A percentile compares a stretch with the other conserved stretches of the same genome.
Conservation (phyloP, 2,329 filamentous ascomycete genomes). For the Juglanconis oblonga region DNA sequence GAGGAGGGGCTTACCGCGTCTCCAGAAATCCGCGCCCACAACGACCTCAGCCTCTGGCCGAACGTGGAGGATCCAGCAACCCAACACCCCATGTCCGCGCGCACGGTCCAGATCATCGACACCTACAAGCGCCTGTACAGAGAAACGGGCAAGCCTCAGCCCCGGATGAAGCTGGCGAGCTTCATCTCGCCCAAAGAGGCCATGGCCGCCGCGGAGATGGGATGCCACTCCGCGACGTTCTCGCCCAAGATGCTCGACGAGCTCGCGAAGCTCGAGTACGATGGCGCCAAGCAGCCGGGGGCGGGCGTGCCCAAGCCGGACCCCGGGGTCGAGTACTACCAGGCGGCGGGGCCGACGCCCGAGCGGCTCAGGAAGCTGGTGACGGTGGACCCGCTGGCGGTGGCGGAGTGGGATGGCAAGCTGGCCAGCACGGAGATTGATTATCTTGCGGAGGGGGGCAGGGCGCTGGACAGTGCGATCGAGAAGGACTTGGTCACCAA, state of each 20-base stretch:
- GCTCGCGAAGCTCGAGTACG: slow-evolving; percentile 36
- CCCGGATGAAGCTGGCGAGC: slow-evolving; percentile 45
- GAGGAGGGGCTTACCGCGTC: background rate
- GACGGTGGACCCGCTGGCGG: slow-evolving; percentile 37
- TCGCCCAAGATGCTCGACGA: slow-evolving; percentile 35
- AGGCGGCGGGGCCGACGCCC: slow-evolving; percentile 30
- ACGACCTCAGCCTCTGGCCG: slow-evolving; percentile 42
- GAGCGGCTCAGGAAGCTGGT: slow-evolving; percentile 33
- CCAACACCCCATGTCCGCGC: slow-evolving; percentile 44
- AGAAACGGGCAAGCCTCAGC: slow-evolving; percentile 46
- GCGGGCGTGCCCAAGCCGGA: slow-evolving; percentile 36
- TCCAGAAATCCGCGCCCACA: slow-evolving; percentile 41
- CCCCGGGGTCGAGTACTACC: slow-evolving; percentile 32
- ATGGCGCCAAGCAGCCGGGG: slow-evolving; percentile 34
- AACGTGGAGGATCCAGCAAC: slow-evolving; percentile 43
- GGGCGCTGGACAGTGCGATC: slow-evolving; percentile 39
- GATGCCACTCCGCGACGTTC: slow-evolving; percentile 44
- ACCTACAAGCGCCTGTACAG: slow-evolving; percentile 43
- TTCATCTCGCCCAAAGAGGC: slow-evolving; percentile 41
- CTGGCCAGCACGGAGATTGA: slow-evolving; percentile 38
- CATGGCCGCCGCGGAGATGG: slow-evolving; percentile 44
- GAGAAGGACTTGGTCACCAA: slow-evolving; percentile 34
- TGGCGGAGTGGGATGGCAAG: slow-evolving; percentile 35
- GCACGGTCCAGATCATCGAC: slow-evolving; percentile 46
- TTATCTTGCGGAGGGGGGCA: slow-evolving; percentile 44